phyloP scores from a whole-genome alignment of 2,329 filamentous ascomycete genomes.

The Corynespora cassiicola region DNA sequence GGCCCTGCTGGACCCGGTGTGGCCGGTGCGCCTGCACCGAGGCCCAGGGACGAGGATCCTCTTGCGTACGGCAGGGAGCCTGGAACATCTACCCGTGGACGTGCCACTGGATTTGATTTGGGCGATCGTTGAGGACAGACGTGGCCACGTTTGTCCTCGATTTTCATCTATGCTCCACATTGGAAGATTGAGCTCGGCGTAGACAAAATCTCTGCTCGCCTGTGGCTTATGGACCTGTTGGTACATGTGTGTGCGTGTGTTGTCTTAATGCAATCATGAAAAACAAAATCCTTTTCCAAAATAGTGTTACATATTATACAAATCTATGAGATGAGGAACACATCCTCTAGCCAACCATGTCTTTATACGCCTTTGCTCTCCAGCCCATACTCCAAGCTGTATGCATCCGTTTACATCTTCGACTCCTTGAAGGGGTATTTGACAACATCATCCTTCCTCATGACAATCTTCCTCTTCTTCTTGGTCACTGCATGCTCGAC shows the following conservation, averaged over 20 bases:
- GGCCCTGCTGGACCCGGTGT: too few species aligned
- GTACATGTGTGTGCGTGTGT: too few species aligned
- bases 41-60: conserved; percentile 32
- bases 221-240: too few species aligned
- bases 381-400: not conserved
- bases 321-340: too few species aligned
- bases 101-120: conserved; percentile 39
- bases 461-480: conserved; percentile 87
- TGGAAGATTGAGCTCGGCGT: too few species aligned
- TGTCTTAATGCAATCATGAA: too few species aligned
- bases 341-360: too few species aligned
- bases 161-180: conserved; percentile 42
- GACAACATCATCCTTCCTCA: conserved; percentile 81
- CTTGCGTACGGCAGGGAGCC: conserved; percentile 42
- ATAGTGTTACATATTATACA: too few species aligned
- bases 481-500: conserved; percentile 87
- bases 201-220: too few species aligned
- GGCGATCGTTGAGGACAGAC: conserved; percentile 33
- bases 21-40: conserved; percentile 15
- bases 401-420: conserved; percentile 17
- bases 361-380: conserved; percentile 1
- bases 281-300: too few species aligned
- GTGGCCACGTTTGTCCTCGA: conserved; percentile 17
- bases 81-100: conserved; percentile 22
- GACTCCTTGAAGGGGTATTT: conserved; percentile 67